These are phyloP conservation scores for Candolleomyces eurysporus DNA, from an alignment of 768 basidiomycete species.

Conservation along the genomic window DNA sequence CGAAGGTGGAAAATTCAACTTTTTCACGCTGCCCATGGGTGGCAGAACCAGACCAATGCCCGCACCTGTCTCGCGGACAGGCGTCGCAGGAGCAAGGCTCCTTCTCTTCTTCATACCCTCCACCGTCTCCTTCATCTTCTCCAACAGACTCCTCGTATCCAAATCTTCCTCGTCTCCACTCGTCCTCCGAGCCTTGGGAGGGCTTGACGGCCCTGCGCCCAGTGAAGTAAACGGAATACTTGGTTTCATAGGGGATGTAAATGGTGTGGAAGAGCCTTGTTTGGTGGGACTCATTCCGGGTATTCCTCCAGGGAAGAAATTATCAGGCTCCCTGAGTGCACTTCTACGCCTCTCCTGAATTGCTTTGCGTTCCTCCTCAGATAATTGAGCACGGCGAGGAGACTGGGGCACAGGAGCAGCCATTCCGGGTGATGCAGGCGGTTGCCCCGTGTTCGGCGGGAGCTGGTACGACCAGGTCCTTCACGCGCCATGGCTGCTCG, in stretches of 20 bases:
- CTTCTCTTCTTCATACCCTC: constrained; percentile 46
- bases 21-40: constrained; percentile 2
- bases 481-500: constrained; percentile 54
- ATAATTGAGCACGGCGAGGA: constrained; percentile 22
- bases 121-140: constrained; percentile 49
- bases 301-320: constrained; percentile 50
- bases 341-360: constrained; percentile 64
- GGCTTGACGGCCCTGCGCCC: neutral
- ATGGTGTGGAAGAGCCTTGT: constrained; percentile 12
- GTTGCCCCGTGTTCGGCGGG: constrained; percentile 7
- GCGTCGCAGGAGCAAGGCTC: constrained; percentile 24
- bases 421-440: constrained; percentile 4
- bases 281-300: constrained; percentile 47
- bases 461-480: constrained; percentile 49
- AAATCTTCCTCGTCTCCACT: constrained; percentile 27
- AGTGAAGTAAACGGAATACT: constrained; percentile 14
- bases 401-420: constrained; percentile 9
- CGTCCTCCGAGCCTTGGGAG: constrained; percentile 6
- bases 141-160: constrained; percentile 42
- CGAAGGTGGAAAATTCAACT: constrained; percentile 2
- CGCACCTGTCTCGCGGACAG: neutral
- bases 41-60: neutral
- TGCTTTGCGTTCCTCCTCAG: constrained; percentile 52
- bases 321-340: constrained; percentile 48
- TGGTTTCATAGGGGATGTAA: constrained; percentile 10